These are phyloP conservation scores for Suhomyces prunicola DNA, from an alignment of 805 yeast species.

Conservation along the genomic window DNA sequence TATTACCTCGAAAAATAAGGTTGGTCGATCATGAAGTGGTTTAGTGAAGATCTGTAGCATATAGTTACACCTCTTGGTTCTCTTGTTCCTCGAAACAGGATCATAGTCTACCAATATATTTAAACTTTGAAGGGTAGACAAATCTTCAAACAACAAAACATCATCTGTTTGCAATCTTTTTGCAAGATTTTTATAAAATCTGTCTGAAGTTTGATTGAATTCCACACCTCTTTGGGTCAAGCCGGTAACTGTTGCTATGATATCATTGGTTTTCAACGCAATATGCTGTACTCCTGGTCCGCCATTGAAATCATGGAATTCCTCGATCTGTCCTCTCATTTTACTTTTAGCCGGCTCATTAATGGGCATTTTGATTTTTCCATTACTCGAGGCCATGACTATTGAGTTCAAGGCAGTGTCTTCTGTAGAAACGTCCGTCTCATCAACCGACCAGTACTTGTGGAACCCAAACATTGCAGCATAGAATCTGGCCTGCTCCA, in stretches of 20 bases:
- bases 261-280: slow-evolving; percentile 64
- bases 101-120: slow-evolving; percentile 77
- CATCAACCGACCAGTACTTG: slow-evolving; percentile 83
- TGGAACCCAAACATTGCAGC: slow-evolving; percentile 67
- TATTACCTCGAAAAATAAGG: slow-evolving; percentile 76
- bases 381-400: slow-evolving; percentile 71
- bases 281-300: slow-evolving; percentile 88
- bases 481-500: slow-evolving; percentile 55
- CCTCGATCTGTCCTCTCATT: slow-evolving; percentile 75
- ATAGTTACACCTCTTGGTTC: slow-evolving; percentile 49
- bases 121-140: slow-evolving; percentile 46
- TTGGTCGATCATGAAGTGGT: slow-evolving; percentile 75
- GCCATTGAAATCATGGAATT: slow-evolving; percentile 66
- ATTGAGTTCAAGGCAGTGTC: slow-evolving; percentile 67
- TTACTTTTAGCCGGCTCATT: slow-evolving; percentile 78
- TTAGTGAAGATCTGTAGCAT: slow-evolving; percentile 76
- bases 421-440: slow-evolving; percentile 65
- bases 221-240: slow-evolving; percentile 64
- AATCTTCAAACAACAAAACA: slow-evolving; percentile 48
- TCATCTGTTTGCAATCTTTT: slow-evolving; percentile 43
- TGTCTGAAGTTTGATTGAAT: slow-evolving; percentile 58
- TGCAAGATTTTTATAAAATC: slow-evolving; percentile 54
- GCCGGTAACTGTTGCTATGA: slow-evolving; percentile 50
- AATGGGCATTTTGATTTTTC: slow-evolving; percentile 71
- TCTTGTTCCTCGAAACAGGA: slow-evolving; percentile 35